phyloP scores from a whole-genome alignment of 192 early-diverging fungal genomes.

The Chytriomyces sp. region DNA sequence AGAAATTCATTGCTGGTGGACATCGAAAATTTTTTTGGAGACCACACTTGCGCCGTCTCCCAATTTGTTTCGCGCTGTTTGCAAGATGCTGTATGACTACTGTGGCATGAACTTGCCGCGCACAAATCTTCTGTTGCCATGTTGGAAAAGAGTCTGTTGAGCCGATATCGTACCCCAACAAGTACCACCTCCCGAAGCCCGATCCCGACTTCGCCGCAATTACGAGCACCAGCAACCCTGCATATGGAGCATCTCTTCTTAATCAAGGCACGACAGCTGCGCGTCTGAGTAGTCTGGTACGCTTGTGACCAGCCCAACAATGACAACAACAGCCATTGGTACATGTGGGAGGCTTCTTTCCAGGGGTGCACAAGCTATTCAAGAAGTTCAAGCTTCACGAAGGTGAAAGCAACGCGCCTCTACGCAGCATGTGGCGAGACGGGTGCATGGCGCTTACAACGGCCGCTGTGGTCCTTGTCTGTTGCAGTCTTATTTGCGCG shows the following conservation, averaged over 20 bases:
- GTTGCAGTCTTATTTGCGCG: too few species aligned
- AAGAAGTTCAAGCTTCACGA: constrained; percentile 33
- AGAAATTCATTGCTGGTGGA: too few species aligned
- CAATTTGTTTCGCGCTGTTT: too few species aligned
- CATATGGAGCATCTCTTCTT: not conserved
- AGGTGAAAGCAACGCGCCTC: constrained; percentile 20
- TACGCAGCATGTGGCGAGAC: constrained; percentile 25
- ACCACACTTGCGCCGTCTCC: too few species aligned
- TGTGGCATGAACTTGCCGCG: too few species aligned
- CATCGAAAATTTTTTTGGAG: too few species aligned
- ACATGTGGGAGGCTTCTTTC: constrained; percentile 25
- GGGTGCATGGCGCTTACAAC: not conserved
- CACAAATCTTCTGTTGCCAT: too few species aligned
- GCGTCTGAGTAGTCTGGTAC: not conserved
- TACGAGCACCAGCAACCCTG: constrained; percentile 1
- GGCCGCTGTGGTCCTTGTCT: not conserved
- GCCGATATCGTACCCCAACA: not conserved
- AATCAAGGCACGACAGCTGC: not conserved
- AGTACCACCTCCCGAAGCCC: not conserved
- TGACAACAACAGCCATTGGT: not conserved
- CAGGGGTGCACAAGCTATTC: constrained; percentile 31
- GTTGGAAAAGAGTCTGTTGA: not conserved
- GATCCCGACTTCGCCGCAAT: not conserved
- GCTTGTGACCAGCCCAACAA: not conserved
- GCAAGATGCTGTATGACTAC: too few species aligned